Percentiles rank a stretch among this genome's conserved stretches.
These are phyloP conservation scores for Podospora didyma DNA, from an alignment of 495 filamentous ascomycete species.

Conservation along the genomic window DNA sequence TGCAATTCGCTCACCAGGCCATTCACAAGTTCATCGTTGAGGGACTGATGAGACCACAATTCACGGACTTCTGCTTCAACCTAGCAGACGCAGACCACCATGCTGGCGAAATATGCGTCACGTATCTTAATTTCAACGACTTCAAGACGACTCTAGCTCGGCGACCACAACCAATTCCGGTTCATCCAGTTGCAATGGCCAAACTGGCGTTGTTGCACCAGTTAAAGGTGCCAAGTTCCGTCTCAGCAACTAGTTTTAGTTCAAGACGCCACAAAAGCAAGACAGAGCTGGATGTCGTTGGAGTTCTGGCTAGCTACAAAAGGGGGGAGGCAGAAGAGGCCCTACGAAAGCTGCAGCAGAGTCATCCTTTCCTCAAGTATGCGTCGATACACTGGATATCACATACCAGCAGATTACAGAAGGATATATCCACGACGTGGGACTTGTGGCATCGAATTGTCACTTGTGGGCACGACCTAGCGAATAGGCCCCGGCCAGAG, in stretches of 20 bases:
- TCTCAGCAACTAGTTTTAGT: neutral
- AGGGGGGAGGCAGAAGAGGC: neutral
- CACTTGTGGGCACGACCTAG: neutral
- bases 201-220: neutral
- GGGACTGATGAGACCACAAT: neutral
- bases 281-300: neutral
- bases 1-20: constrained; percentile 1
- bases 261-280: neutral
- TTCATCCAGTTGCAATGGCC: neutral
- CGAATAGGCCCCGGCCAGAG: neutral
- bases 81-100: neutral
- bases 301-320: neutral
- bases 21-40: constrained; percentile 5
- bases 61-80: neutral
- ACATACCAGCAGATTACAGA: neutral
- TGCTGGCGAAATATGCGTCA: neutral
- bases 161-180: neutral
- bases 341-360: neutral
- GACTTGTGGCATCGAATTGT: neutral
- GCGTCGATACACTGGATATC: neutral
- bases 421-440: neutral
- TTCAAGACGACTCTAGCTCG: constrained; percentile 2
- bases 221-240: neutral
- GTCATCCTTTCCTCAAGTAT: neutral
- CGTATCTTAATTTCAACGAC: constrained; percentile 1